Evolutionary conservation across 495 filamentous ascomycete species (phyloP).

Genomic region (Penicillium goetzii): DNA sequence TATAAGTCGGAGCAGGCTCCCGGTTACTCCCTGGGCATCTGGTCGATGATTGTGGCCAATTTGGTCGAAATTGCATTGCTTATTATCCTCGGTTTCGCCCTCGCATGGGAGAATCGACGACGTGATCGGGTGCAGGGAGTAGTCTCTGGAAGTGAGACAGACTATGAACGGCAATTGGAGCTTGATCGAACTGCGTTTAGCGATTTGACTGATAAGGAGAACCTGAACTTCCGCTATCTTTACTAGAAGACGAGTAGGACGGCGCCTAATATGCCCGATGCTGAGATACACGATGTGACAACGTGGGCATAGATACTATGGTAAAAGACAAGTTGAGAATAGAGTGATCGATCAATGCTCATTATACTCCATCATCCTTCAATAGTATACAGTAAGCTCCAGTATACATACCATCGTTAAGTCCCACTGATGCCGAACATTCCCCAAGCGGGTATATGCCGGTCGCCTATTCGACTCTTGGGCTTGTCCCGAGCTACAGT

Average conservation of each 20-base stretch:
- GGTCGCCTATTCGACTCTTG: too few species aligned
- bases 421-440: too few species aligned
- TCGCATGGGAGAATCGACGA: conserved; percentile 54
- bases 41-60: conserved; percentile 54
- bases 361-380: too few species aligned
- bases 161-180: conserved; percentile 32
- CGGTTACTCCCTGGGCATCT: conserved; percentile 55
- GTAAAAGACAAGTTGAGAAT: too few species aligned
- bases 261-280: background rate
- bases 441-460: too few species aligned
- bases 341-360: too few species aligned
- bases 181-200: conserved; percentile 51
- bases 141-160: conserved; percentile 31
- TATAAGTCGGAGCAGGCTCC: conserved; percentile 54
- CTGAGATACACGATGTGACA: background rate
- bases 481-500: too few species aligned
- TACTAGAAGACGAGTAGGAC: conserved; percentile 11
- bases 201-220: conserved; percentile 59
- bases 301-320: too few species aligned
- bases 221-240: conserved; percentile 44
- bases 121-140: conserved; percentile 44
- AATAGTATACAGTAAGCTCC: too few species aligned
- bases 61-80: conserved; percentile 30
- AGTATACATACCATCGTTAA: too few species aligned
- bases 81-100: conserved; percentile 37